These are phyloP conservation scores for Cenchrus americanus DNA, from an alignment of 176 grass and related monocot species.

Conservation along the genomic window DNA sequence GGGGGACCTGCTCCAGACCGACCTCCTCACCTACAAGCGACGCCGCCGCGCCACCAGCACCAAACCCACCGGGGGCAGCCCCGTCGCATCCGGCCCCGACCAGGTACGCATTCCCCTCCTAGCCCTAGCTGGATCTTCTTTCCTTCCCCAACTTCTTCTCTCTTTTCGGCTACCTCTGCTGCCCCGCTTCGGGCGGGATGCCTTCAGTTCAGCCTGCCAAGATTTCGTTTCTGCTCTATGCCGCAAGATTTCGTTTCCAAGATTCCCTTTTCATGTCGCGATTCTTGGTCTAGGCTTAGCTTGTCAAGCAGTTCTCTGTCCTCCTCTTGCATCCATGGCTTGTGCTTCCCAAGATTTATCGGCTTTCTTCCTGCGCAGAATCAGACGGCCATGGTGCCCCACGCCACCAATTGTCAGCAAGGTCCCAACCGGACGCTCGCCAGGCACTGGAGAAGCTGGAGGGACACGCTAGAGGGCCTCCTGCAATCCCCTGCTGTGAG, in stretches of 20 bases:
- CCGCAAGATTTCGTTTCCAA: conserved; percentile 20
- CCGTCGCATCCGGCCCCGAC: background rate
- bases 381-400: background rate
- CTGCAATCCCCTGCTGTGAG: conserved; percentile 43
- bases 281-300: background rate
- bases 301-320: background rate
- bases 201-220: background rate
- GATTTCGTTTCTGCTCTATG: background rate
- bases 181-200: too few relatives aligned
- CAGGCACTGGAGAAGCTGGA: conserved; percentile 74
- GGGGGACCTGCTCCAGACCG: background rate
- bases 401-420: background rate
- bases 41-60: conserved; percentile 22
- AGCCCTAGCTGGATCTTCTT: background rate
- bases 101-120: background rate
- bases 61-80: background rate
- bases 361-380: conserved; percentile 8
- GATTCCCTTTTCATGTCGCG: conserved; percentile 2
- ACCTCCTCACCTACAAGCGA: conserved; percentile 60
- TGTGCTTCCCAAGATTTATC: background rate
- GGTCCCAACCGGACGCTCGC: background rate
- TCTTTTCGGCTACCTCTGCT: background rate
- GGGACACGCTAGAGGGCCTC: conserved; percentile 59
- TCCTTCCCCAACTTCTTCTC: background rate
- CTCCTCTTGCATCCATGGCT: background rate